These are phyloP conservation scores for Ceratobasidium sp. DNA, from an alignment of 1,284 basidiomycete genomes.

Conservation along the genomic window DNA sequence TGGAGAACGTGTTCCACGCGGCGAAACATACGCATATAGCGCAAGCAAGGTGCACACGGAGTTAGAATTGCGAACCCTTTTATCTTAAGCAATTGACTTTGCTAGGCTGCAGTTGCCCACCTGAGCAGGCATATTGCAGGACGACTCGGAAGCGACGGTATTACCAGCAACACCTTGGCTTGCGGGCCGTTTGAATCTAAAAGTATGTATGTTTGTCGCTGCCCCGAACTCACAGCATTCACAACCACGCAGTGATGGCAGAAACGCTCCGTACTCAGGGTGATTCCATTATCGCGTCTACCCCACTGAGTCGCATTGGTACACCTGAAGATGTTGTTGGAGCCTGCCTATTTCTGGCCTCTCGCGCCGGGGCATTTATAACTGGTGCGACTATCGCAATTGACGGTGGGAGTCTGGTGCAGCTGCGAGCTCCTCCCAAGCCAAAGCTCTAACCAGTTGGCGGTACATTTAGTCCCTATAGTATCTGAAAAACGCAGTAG, in stretches of 20 bases:
- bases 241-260: conserved; percentile 24
- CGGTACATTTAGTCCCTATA: background rate
- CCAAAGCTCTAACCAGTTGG: conserved; percentile 23
- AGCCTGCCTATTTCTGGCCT: conserved; percentile 77
- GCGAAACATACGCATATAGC: conserved; percentile 79
- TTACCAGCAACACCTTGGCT: conserved; percentile 78
- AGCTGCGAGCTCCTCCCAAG: background rate
- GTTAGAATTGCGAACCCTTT: background rate
- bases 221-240: background rate
- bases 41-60: conserved; percentile 67
- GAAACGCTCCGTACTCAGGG: conserved; percentile 39
- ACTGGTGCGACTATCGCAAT: conserved; percentile 79
- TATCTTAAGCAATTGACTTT: background rate
- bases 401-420: conserved; percentile 69
- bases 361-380: conserved; percentile 77
- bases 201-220: conserved; percentile 56
- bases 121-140: conserved; percentile 73
- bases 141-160: conserved; percentile 70
- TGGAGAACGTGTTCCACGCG: conserved; percentile 65
- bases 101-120: conserved; percentile 68
- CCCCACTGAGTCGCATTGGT: conserved; percentile 71
- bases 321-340: conserved; percentile 81
- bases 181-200: conserved; percentile 69
- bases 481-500: background rate
- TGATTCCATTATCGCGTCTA: conserved; percentile 23